These are phyloP conservation scores for Albophoma yamanashiensis DNA, from an alignment of 2,329 filamentous ascomycete species.

Conservation along the genomic window DNA sequence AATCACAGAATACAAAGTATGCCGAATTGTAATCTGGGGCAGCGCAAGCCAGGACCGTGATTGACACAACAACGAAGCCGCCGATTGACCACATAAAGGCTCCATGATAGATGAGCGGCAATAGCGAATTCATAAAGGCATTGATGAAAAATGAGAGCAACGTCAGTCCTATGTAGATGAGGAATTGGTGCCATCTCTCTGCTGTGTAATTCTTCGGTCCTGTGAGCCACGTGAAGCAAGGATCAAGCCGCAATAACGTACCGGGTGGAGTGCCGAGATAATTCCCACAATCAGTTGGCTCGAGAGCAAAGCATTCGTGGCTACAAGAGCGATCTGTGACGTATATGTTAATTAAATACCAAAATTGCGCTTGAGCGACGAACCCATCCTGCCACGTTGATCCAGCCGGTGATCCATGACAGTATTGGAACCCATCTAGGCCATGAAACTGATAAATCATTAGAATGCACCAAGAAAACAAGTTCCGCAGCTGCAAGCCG, in stretches of 20 bases:
- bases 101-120: conserved; percentile 43
- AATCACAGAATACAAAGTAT: conserved; percentile 18
- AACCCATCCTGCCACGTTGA: conserved; percentile 56
- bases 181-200: conserved; percentile 58
- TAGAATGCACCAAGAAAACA: not conserved
- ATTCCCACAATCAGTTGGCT: conserved; percentile 56
- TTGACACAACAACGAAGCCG: conserved; percentile 58
- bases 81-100: conserved; percentile 61
- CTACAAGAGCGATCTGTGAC: conserved; percentile 44
- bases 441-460: conserved; percentile 9
- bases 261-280: conserved; percentile 47
- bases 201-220: conserved; percentile 31
- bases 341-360: not conserved
- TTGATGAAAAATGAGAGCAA: conserved; percentile 18
- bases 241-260: not conserved
- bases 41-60: conserved; percentile 54
- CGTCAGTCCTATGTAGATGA: conserved; percentile 29
- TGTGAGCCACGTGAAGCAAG: not conserved
- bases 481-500: not conserved
- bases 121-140: conserved; percentile 18
- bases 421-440: conserved; percentile 13
- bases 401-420: conserved; percentile 39
- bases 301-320: conserved; percentile 56
- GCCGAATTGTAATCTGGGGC: conserved; percentile 43
- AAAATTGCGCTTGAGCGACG: not conserved